Percentiles rank a stretch among this genome's conserved stretches.
Conservation (phyloP, 2,329 filamentous ascomycete genomes). For the Xylariomycetidae sp. region DNA sequence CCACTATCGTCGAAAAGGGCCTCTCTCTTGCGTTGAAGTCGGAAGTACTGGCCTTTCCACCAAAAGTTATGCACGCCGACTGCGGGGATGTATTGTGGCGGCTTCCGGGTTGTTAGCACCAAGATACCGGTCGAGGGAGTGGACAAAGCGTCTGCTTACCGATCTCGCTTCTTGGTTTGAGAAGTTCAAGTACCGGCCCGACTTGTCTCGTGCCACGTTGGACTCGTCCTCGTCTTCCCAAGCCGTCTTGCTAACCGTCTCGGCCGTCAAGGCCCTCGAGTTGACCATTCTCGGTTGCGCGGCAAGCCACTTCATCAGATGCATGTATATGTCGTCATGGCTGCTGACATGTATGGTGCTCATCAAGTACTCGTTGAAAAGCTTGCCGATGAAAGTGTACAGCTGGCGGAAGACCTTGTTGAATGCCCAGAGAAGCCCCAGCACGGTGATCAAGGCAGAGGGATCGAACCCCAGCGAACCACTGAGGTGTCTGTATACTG, state of each 20-base stretch:
- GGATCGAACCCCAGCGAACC: constrained; percentile 43
- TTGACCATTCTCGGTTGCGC: constrained; percentile 44
- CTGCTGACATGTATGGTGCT: constrained; percentile 47
- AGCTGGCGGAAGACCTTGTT: constrained; percentile 33
- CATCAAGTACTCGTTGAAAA: constrained; percentile 42
- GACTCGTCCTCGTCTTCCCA: constrained; percentile 40
- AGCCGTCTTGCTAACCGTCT: constrained; percentile 47
- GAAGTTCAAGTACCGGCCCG: constrained; percentile 50
- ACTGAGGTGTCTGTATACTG: constrained; percentile 41
- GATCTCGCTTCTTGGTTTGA: constrained; percentile 50
- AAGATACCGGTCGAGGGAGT: background rate
- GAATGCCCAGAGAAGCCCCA: constrained; percentile 42
- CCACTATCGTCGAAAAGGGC: constrained; percentile 31
- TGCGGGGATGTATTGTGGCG: constrained; percentile 48
- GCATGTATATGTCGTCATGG: constrained; percentile 51
- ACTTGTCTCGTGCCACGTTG: constrained; percentile 22
- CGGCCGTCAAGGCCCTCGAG: constrained; percentile 48
- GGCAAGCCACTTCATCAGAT: constrained; percentile 54
- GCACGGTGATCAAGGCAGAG: constrained; percentile 37
- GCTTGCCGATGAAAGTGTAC: constrained; percentile 26
- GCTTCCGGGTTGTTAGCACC: constrained; percentile 20
- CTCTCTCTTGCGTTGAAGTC: constrained; percentile 40
- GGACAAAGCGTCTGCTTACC: constrained; percentile 24
- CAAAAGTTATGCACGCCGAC: constrained; percentile 49
- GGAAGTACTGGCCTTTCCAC: constrained; percentile 46